Base-by-base conservation (phyloP, 139 green algal species). In the Picochlorum sp. region DNA sequence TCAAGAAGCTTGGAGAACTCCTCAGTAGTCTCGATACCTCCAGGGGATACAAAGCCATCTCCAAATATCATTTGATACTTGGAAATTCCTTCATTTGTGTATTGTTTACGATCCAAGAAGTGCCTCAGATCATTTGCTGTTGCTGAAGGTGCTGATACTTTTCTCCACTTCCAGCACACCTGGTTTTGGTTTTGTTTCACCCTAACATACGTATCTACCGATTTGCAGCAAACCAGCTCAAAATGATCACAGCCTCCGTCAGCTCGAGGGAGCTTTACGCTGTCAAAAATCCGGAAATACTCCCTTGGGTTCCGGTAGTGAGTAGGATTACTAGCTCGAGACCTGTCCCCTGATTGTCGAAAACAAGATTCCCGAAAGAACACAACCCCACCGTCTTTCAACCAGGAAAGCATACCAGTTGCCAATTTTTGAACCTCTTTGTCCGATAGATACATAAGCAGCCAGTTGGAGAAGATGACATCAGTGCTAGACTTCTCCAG, bases 341-440 rank as follows among this genome's bases (percentile, higher is more conserved):
- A 60, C 47, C 68, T 65, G 68, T 95, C 88, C 2, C 87, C 87
- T 12, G 73, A 85, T 60, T 89, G 87, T 10, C 74, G 63, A 68
- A 95, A 94, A 72, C 87, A 95, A 5, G 73, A 87, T 72, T 95
- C 87, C 0, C 87, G 70, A 67, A 95, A 95, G 67, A 95, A 95
- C 18, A 95, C 37, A 1, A 61, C 16, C 26, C 87, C 87, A 16
- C 72, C 81, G 4, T 76, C 69, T 2, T 29, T 29, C 28, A 91
- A 72, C 84, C 85, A 93, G 18, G 13, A 35, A 20, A 93, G 70
- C 55, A 75, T 68, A 49, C 75, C 74, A 16, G 29, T 14, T 5
- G 78, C 76, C 50, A 93, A 69, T 25, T 66, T 69, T 58, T 63
- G 25, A n/a, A 94, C 80, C 64, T 95, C 87, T 0, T 55, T 57